These are phyloP conservation scores for Cytospora mali DNA, from an alignment of 2,329 filamentous ascomycete genomes.

Conservation along the genomic window DNA sequence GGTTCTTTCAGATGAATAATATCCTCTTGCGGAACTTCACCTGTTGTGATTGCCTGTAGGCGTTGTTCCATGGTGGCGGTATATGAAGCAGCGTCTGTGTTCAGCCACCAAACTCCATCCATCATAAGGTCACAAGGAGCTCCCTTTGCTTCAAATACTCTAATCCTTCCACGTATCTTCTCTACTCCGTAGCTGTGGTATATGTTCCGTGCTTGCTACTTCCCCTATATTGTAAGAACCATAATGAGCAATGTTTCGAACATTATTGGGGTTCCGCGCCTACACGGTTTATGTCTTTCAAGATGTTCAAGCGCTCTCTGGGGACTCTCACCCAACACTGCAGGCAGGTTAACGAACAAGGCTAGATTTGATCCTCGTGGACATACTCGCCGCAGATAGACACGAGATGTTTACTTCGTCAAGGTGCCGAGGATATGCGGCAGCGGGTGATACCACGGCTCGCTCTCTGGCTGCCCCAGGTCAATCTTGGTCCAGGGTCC, in stretches of 20 bases:
- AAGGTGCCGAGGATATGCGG: conserved; percentile 57
- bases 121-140: background rate
- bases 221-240: background rate
- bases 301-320: background rate
- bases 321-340: background rate
- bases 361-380: background rate
- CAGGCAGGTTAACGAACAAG: background rate
- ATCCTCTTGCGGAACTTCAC: background rate
- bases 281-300: background rate
- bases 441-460: conserved; percentile 46
- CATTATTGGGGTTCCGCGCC: background rate
- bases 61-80: background rate
- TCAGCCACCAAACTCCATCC: background rate
- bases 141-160: background rate
- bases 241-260: background rate
- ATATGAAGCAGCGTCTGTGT: background rate
- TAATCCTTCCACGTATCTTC: background rate
- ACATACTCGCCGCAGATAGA: background rate
- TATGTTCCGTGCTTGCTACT: background rate
- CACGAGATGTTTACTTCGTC: conserved; percentile 46
- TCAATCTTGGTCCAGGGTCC: conserved; percentile 56
- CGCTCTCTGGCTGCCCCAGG: conserved; percentile 43
- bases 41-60: background rate
- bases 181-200: background rate
- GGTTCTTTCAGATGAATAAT: background rate